Evolutionary conservation across 2,329 filamentous ascomycete genomes (phyloP).

Genomic region (Fusarium nanum): DNA sequence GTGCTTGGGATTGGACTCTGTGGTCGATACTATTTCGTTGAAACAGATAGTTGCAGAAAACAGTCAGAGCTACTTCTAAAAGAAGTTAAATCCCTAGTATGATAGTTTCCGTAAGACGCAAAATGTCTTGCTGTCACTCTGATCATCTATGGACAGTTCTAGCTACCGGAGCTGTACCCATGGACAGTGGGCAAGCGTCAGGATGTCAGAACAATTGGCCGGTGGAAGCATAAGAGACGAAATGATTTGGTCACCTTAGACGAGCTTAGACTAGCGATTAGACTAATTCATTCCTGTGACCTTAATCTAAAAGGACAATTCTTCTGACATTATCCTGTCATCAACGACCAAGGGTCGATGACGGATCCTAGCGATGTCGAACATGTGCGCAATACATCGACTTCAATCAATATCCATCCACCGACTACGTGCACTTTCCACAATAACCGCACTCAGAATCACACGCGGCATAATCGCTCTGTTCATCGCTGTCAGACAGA

Average conservation of each 20-base stretch:
- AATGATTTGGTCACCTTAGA: neutral
- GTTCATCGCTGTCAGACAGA: slow-evolving; percentile 24
- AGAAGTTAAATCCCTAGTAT: neutral
- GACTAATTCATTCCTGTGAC: neutral
- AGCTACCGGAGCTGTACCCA: neutral
- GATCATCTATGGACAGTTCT: neutral
- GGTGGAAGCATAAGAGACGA: neutral
- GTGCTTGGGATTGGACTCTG: slow-evolving; percentile 14
- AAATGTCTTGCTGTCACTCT: neutral
- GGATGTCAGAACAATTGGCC: neutral
- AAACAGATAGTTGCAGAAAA: slow-evolving; percentile 30
- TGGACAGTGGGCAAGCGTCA: neutral
- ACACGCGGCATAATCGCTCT: slow-evolving; percentile 43
- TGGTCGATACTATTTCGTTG: slow-evolving; percentile 14
- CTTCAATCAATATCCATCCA: accelerated
- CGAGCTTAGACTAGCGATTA: neutral
- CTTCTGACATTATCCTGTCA: neutral
- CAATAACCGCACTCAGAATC: slow-evolving; percentile 48
- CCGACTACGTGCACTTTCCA: slow-evolving; percentile 39
- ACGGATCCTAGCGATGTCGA: neutral
- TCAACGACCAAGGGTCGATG: neutral
- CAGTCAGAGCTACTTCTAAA: neutral
- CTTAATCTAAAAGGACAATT: accelerated
- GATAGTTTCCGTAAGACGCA: neutral
- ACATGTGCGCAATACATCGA: neutral